phyloP scores from a whole-genome alignment of 805 yeast species.

The Candida arabinofermentans region DNA sequence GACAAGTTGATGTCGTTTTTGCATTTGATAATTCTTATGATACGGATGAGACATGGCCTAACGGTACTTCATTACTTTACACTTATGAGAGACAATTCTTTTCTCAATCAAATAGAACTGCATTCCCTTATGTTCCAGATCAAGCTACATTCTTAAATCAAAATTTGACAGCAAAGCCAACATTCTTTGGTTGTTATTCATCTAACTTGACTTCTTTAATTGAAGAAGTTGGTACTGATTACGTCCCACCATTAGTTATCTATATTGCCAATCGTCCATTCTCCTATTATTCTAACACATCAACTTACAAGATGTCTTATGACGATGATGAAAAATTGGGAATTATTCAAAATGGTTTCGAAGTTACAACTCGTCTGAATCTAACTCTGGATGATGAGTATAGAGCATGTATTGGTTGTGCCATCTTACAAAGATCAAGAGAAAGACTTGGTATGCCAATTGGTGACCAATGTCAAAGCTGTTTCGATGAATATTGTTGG shows the following conservation, averaged over 20 bases:
- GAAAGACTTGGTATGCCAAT: constrained; percentile 61
- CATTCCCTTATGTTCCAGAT: constrained; percentile 82
- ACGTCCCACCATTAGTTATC: constrained; percentile 69
- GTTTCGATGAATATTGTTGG: constrained; percentile 72
- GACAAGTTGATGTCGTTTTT: constrained; percentile 60
- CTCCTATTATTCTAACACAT: constrained; percentile 63
- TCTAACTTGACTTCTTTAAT: constrained; percentile 52
- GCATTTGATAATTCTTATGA: constrained; percentile 70
- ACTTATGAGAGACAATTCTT: constrained; percentile 59
- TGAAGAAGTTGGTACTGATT: constrained; percentile 32
- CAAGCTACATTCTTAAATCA: constrained; percentile 50
- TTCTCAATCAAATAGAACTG: constrained; percentile 49
- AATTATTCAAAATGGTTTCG: constrained; percentile 73
- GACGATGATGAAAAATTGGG: constrained; percentile 49
- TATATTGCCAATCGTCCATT: constrained; percentile 73
- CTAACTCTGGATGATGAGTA: constrained; percentile 65
- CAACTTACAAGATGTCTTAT: constrained; percentile 66
- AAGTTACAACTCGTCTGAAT: constrained; percentile 61
- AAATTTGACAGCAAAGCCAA: constrained; percentile 64
- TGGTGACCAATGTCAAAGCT: constrained; percentile 63
- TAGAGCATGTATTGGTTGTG: constrained; percentile 78
- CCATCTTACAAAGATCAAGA: constrained; percentile 71
- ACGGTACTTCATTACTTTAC: constrained; percentile 54
- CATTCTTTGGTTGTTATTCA: constrained; percentile 81
- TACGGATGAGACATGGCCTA: constrained; percentile 58